These are phyloP conservation scores for Fibroporia radiculosa DNA, from an alignment of 768 basidiomycete genomes.

Conservation along the genomic window DNA sequence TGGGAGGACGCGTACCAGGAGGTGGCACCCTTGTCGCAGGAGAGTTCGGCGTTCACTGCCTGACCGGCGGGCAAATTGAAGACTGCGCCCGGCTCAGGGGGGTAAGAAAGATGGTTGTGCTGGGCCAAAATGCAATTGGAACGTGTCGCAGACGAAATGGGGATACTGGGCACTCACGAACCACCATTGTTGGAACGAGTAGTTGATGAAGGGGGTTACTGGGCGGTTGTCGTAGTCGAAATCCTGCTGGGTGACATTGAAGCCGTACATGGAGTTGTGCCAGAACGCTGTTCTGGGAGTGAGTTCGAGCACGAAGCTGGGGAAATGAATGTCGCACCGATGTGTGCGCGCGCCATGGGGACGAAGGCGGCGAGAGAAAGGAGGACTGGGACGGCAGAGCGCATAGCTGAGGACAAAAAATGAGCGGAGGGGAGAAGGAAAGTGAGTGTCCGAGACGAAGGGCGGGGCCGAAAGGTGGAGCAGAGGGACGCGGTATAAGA, in stretches of 20 bases:
- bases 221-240: slow-evolving; percentile 29
- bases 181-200: slow-evolving; percentile 32
- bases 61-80: slow-evolving; percentile 55
- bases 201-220: slow-evolving; percentile 25
- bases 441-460: slow-evolving; percentile 11
- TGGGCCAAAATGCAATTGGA: not conserved
- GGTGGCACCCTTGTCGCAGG: slow-evolving; percentile 55
- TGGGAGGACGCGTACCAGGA: slow-evolving; percentile 40
- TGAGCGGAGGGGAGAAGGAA: slow-evolving; percentile 12
- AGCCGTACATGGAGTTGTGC: slow-evolving; percentile 31
- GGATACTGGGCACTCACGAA: slow-evolving; percentile 20
- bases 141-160: not conserved
- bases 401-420: slow-evolving; percentile 11
- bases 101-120: slow-evolving; percentile 48
- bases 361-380: slow-evolving; percentile 9
- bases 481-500: not conserved
- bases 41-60: slow-evolving; percentile 43
- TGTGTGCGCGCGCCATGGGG: slow-evolving; percentile 13
- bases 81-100: slow-evolving; percentile 48
- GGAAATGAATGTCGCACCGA: slow-evolving; percentile 7
- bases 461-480: slow-evolving; percentile 1
- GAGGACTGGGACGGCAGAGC: slow-evolving; percentile 8
- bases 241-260: slow-evolving; percentile 27
- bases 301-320: not conserved
- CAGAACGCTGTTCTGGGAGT: slow-evolving; percentile 19